Percentiles rank a stretch among this genome's conserved stretches.
phyloP scores from a whole-genome alignment of 148 eudicot genomes.

The Persicaria tinctoria region DNA sequence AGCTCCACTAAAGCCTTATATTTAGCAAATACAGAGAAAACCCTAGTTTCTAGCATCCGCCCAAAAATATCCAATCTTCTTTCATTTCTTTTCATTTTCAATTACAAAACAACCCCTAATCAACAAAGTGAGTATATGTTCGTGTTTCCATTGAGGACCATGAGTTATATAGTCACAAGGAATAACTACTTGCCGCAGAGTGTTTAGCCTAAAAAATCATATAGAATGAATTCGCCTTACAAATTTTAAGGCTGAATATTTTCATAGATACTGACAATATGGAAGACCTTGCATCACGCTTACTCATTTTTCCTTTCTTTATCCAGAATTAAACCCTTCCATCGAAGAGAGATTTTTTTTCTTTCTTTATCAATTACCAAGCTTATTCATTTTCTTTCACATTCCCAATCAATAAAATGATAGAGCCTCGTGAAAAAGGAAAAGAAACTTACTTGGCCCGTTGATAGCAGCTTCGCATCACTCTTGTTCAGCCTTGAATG shows the following conservation, averaged over 20 bases:
- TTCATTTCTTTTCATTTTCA: not conserved
- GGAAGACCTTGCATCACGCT: not conserved
- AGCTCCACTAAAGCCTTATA: too few relatives aligned
- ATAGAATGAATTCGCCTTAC: not conserved
- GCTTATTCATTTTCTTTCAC: not conserved
- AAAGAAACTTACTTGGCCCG: conserved; percentile 52
- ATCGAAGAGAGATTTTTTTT: not conserved
- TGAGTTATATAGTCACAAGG: not conserved
- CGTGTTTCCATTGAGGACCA: not conserved
- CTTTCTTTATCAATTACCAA: not conserved
- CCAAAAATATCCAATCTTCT: not conserved
- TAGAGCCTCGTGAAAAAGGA: not conserved
- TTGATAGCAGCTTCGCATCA: conserved; percentile 61
- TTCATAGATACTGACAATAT: not conserved
- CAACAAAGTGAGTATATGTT: not conserved
- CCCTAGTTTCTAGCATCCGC: not conserved
- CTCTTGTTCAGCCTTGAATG: conserved; percentile 72
- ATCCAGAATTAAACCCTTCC: not conserved
- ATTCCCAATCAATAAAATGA: not conserved
- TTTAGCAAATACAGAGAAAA: too few relatives aligned
- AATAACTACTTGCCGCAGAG: not conserved
- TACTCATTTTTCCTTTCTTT: too few relatives aligned
- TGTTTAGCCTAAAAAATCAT: not conserved
- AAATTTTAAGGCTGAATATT: not conserved
- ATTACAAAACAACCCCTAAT: not conserved